Percentiles rank a stretch among this genome's conserved stretches.
Evolutionary conservation across 352 stramenopile genomes (phyloP).

Genomic region (Hyaloperonospora brassicae): DNA sequence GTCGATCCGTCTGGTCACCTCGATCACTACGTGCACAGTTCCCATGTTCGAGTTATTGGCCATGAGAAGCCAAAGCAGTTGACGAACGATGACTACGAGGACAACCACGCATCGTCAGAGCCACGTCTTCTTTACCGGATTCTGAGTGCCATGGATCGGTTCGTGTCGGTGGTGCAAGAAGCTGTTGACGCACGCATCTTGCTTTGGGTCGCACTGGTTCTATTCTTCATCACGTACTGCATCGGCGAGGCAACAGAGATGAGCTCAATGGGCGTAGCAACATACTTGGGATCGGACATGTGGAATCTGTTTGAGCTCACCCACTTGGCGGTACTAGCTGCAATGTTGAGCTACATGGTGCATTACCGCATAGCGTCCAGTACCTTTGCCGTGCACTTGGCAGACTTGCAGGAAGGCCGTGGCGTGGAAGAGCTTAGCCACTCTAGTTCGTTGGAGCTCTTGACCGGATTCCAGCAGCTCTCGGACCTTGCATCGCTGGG

Average conservation of each 20-base stretch:
- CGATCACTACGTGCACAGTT: slow-evolving; percentile 74
- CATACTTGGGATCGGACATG: slow-evolving; percentile 78
- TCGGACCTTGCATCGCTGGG: slow-evolving; percentile 67
- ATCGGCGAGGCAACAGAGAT: slow-evolving; percentile 75
- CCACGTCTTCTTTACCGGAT: slow-evolving; percentile 12
- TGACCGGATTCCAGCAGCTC: slow-evolving; percentile 64
- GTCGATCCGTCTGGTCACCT: slow-evolving; percentile 76
- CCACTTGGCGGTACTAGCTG: slow-evolving; percentile 57
- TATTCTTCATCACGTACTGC: slow-evolving; percentile 76
- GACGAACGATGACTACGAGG: slow-evolving; percentile 12
- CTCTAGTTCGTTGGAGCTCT: slow-evolving; percentile 47
- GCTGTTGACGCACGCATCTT: slow-evolving; percentile 52
- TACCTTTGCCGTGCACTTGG: slow-evolving; percentile 40
- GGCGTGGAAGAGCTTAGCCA: slow-evolving; percentile 53
- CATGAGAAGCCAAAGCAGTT: slow-evolving; percentile 52
- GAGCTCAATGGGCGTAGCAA: slow-evolving; percentile 59
- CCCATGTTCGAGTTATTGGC: slow-evolving; percentile 70
- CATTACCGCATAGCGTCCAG: slow-evolving; percentile 60
- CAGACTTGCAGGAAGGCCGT: slow-evolving; percentile 26
- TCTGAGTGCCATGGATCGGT: slow-evolving; percentile 12
- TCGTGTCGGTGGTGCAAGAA: slow-evolving; percentile 18
- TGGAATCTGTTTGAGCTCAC: slow-evolving; percentile 85
- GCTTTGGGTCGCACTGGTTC: slow-evolving; percentile 54
- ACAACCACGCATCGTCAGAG: slow-evolving; percentile 1
- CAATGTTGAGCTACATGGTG: slow-evolving; percentile 55